phyloP scores from a whole-genome alignment of 108 stramenopile species.

The Nitzschia palea region DNA sequence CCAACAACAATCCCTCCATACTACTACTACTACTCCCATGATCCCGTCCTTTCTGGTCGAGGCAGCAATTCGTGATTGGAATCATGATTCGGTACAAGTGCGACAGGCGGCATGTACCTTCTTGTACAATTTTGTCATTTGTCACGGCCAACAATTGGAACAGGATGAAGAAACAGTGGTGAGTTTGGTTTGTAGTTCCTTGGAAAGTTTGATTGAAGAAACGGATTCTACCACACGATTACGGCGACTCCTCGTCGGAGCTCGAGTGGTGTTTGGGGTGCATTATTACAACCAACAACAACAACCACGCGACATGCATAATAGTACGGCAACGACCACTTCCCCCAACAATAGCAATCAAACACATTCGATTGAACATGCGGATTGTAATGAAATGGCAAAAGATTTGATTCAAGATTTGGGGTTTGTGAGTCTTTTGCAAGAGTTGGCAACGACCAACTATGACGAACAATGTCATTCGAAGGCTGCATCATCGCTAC shows the following conservation, averaged over 20 bases:
- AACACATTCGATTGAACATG: neutral
- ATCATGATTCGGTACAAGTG: constrained; percentile 14
- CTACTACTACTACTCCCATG: constrained; percentile 27
- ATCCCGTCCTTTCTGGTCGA: constrained; percentile 21
- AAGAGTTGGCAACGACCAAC: constrained; percentile 10
- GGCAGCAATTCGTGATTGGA: neutral
- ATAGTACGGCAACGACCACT: neutral
- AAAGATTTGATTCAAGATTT: constrained; percentile 18
- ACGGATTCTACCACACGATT: constrained; percentile 42
- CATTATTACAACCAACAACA: neutral
- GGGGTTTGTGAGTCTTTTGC: constrained; percentile 23
- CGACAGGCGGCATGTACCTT: constrained; percentile 64
- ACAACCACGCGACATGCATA: too few relatives aligned
- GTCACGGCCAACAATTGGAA: neutral
- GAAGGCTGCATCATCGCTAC: neutral
- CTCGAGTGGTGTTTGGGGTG: constrained; percentile 15
- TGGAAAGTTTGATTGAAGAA: constrained; percentile 56
- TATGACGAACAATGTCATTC: too few relatives aligned
- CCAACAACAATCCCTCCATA: neutral
- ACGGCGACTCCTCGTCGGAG: constrained; percentile 33
- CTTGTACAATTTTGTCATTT: constrained; percentile 52
- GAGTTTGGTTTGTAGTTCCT: constrained; percentile 50
- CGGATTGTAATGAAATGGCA: constrained; percentile 11
- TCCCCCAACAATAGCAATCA: neutral
- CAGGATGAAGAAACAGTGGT: constrained; percentile 50